Base-by-base conservation (phyloP, 164 flowering plant species). In the Akebia trifoliata region DNA sequence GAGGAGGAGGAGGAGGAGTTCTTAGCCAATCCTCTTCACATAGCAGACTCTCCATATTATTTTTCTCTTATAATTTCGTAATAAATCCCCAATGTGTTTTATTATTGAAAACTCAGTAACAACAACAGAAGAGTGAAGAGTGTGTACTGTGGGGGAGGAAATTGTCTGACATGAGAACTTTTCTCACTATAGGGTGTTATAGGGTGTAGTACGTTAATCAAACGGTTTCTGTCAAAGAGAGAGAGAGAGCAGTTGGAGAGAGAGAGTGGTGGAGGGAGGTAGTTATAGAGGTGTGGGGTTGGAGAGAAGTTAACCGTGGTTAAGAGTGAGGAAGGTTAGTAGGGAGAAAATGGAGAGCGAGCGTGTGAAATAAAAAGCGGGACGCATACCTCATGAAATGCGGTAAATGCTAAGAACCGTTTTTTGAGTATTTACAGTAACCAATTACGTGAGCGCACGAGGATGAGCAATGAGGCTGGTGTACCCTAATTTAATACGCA, bases 1-100 rank as follows among this genome's bases (percentile, higher is more conserved):
- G n/a, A n/a, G n/a, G n/a, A 26, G 24, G 9, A 37, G 64, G 3
- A 3, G 51, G 28, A 7, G 66, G 50, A 34, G 74, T 65, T 12
- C 53, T 61, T 7, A 75, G 65, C 74, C 79, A 76, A 6, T 54
- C 73, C 52, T 85, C 92, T 34, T 83, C 75, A 40, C 92, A 85
- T 9, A 79, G 69, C 42, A 85, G 67, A 45, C 52, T 67, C 8
- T 74, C 80, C 80, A 74, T 76, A 1, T 22, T 5, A 1, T 12
- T 9, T 5, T 6, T 36, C 14, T 5, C 2, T 17, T 38, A 4
- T 22, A 7, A 30, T 17, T 10, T 37, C 34, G 7, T n/a, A n/a
- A n/a, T n/a, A n/a, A n/a, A n/a, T n/a, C n/a, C n/a, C n/a, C n/a
- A n/a, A n/a, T n/a, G n/a, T n/a, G n/a, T n/a, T n/a, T n/a, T n/a